Evolutionary conservation across 192 early-diverging fungal genomes (phyloP).

Genomic region (Linnemannia zychae): DNA sequence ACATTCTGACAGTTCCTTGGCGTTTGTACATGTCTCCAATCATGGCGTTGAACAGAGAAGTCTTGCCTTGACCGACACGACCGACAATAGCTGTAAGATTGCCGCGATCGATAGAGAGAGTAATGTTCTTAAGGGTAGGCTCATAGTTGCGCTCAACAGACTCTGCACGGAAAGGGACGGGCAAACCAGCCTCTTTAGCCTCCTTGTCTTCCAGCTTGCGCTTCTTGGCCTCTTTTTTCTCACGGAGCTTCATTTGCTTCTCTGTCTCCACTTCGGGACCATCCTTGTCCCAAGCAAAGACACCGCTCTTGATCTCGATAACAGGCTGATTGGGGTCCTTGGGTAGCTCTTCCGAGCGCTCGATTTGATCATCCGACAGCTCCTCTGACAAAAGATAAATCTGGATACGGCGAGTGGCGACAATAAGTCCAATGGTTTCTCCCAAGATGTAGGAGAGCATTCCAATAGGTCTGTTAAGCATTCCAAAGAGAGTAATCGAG

Average conservation of each 20-base stretch:
- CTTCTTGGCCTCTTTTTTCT: conserved; percentile 31
- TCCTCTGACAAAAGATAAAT: conserved; percentile 25
- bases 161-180: not conserved
- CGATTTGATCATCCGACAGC: conserved; percentile 12
- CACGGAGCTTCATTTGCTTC: conserved; percentile 19
- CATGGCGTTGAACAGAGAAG: conserved; percentile 61
- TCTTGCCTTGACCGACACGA: conserved; percentile 61
- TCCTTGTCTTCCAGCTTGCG: conserved; percentile 15
- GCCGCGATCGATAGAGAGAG: conserved; percentile 26
- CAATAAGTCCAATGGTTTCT: conserved; percentile 17
- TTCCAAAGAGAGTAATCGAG: conserved; percentile 32
- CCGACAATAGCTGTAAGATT: conserved; percentile 46
- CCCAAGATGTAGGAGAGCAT: conserved; percentile 21
- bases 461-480: conserved; percentile 39
- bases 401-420: conserved; percentile 38
- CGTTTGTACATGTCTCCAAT: conserved; percentile 89
- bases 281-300: conserved; percentile 44
- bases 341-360: not conserved
- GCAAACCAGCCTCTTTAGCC: conserved; percentile 20
- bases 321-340: conserved; percentile 2
- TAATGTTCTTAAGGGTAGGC: conserved; percentile 35
- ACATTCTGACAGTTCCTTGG: conserved; percentile 71
- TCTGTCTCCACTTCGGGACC: conserved; percentile 24
- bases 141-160: conserved; percentile 17
- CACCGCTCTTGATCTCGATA: conserved; percentile 20